Evolutionary conservation across 1,284 basidiomycete genomes (phyloP), one percentile per base, ranked within the genome.

Genomic region (Ceratobasidium sp.): DNA sequence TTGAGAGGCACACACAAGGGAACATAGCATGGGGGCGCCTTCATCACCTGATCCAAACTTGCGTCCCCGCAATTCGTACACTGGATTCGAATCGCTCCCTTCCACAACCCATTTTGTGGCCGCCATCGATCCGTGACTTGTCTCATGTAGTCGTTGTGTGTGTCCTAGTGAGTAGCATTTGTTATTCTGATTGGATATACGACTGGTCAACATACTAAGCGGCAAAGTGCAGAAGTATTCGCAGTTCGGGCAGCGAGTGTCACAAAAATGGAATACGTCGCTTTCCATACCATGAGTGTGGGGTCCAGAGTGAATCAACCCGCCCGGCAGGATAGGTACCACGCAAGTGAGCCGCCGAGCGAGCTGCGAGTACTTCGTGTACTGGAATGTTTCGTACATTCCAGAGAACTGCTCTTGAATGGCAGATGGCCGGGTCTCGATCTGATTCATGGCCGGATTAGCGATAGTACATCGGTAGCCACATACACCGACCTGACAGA

Each of bases 11-110:
- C 91, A 92, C 33, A 90, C 82, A 17, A 91, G 84, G 67, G 87
- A 90, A 81, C 91, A 92, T 83, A 92, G 85, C 88, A 91, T 90
- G 0, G 91, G 91, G 0, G 90, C 90, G 12, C 91, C 90, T 65
- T 90, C 88, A 68, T 91, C 90, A 20, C 87, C 86, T 0, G 88
- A 81, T 1, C 86, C 88, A 81, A 90, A 92, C 75, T 86, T 88
- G 69, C 86, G 87, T 1, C 90, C 90, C 78, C 88, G 86, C 1
- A 91, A 82, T 78, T 91, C 90, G 0, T 91, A 79, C 0, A 84
- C 82, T 0, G 84, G 84, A 13, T 86, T 56, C 5, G 44, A 86
- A 28, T 89, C 88, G 0, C 85, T 84, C 0, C 87, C 88, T 64
- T 90, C 89, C 1, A 92, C 81, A 0, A 86, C 84, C 91, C 91